Evolutionary conservation across 2,329 filamentous ascomycete genomes (phyloP), one percentile per base, ranked within the genome.

Genomic region (Aschersonia sp.): DNA sequence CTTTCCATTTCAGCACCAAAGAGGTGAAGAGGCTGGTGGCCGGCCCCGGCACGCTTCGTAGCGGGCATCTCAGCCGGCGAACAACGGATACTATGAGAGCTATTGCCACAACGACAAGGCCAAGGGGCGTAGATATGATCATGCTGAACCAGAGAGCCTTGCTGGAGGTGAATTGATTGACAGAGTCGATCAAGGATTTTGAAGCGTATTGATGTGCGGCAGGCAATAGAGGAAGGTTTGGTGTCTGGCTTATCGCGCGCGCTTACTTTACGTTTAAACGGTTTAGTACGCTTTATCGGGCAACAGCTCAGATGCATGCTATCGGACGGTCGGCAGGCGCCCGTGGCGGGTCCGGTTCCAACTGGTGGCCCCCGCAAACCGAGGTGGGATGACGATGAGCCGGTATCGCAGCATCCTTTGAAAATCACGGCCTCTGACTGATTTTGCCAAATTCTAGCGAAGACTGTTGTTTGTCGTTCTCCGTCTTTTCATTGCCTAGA

Each of bases 1-100:
- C 78, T 46, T 80, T 67, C 64, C 68, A 76, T 55, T 74, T 77
- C 45, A 79, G 59, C 1, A 68, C 51, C 22, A 71, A 59, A 0
- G 73, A 73, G 0, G 72, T 76, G 55, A 76, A 68, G 32, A 68
- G 65, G 22, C 75, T 69, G 39, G 64, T 47, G 44, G 54, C 52
- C 6, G 75, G 73, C 2, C 76, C 76, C 0, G 76, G 76, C 6
- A 78, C 49, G 44, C 56, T 60, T 40, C 57, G 55, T 11, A 65
- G 54, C 5, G 65, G 65, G 11, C 65, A 66, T 37, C 51, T 54
- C 40, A 65, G 41, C 31, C 58, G 51, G 33, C 56, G 55, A 35
- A 58, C 31, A 30, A 67, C 30, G 40, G 58, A 30, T 39, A 47
- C 43, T 43, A 56, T 14, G 6, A 65, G 50, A 32, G 61, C 46